Conservation (phyloP, 768 basidiomycete species). For the Phaeolepiota aurea region DNA sequence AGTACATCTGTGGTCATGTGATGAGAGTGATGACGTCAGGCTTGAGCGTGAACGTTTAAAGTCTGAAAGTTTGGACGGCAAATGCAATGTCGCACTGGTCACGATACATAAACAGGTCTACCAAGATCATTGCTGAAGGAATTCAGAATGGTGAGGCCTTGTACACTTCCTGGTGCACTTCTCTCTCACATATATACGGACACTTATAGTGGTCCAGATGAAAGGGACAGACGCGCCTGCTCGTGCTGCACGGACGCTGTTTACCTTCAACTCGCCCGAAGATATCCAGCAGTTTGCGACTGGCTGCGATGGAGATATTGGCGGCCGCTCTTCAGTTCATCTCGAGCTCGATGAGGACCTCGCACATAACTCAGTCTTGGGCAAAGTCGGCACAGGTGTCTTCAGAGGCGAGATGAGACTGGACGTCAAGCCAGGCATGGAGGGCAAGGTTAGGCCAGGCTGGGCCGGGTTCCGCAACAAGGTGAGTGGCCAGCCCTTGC, state of each 20-base stretch:
- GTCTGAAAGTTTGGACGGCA: background rate
- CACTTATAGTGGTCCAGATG: constrained; percentile 72
- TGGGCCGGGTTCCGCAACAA: constrained; percentile 90
- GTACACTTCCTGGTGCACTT: background rate
- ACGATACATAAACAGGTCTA: constrained; percentile 28
- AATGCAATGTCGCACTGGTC: constrained; percentile 26
- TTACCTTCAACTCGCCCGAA: constrained; percentile 50
- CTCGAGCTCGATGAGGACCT: constrained; percentile 59
- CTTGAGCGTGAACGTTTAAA: background rate
- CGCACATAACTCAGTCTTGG: constrained; percentile 34
- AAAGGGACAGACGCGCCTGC: constrained; percentile 60
- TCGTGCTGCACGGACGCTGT: constrained; percentile 56
- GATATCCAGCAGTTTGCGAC: constrained; percentile 60
- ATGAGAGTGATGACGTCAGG: background rate
- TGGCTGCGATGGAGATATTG: constrained; percentile 86
- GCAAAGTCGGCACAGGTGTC: constrained; percentile 44
- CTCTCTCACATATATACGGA: background rate
- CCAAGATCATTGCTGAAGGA: constrained; percentile 24
- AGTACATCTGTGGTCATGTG: no score
- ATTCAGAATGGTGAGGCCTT: constrained; percentile 22
- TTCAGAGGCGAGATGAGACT: constrained; percentile 81
- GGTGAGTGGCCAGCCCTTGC: constrained; percentile 28
- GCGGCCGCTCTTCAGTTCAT: constrained; percentile 72
- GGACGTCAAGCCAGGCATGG: constrained; percentile 56
- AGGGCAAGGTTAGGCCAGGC: constrained; percentile 68